Base-by-base conservation (phyloP, 345 rosid species). In the Populus euphratica region DNA sequence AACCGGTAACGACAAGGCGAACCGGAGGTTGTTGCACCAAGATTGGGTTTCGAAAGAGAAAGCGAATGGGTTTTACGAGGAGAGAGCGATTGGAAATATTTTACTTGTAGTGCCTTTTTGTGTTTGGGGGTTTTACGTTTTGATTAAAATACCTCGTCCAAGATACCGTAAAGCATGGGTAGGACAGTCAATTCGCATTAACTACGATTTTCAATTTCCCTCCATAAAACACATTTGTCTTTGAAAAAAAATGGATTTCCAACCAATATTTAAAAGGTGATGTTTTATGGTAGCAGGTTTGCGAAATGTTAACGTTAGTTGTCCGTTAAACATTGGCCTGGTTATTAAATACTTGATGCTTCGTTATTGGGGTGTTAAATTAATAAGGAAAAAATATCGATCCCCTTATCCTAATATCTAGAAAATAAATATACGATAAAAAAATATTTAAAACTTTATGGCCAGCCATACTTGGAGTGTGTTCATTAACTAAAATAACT, bases 151-250 rank as follows among this genome's bases (percentile, higher is more conserved):
- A 52, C n/a, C 59, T n/a, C 3, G 6, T n/a, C 59, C 10, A 18
- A 18, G 20, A 59, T n/a, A 59, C 64, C 23, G 23, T 23, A 63
- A 54, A 4, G 73, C 50, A 73, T 64, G 88, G 87, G 79, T 73
- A 52, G 69, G 68, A 7, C 81, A 29, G 88, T 86, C 82, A 78
- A 78, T 87, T 56, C 31, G 3, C 36, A 23, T 69, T 38, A 10
- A 41, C 73, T 12, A 36, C 33, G 50, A 61, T 80, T 77, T 85
- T 69, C 74, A 69, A 17, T 86, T 88, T 88, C 89, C 90, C 90
- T 88, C 90, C 90, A 87, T 74, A 73, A 10, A 17, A 35, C 23
- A 47, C n/a, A 59, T 6, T 4, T 25, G 27, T n/a, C 27, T 25
- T n/a, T 23, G 64, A n/a, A n/a, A 54, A 59, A 59, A 10, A 9